Evolutionary conservation across 164 flowering plant species (phyloP), one percentile per base, ranked within the genome.

Genomic region (Chimonanthus salicifolius): DNA sequence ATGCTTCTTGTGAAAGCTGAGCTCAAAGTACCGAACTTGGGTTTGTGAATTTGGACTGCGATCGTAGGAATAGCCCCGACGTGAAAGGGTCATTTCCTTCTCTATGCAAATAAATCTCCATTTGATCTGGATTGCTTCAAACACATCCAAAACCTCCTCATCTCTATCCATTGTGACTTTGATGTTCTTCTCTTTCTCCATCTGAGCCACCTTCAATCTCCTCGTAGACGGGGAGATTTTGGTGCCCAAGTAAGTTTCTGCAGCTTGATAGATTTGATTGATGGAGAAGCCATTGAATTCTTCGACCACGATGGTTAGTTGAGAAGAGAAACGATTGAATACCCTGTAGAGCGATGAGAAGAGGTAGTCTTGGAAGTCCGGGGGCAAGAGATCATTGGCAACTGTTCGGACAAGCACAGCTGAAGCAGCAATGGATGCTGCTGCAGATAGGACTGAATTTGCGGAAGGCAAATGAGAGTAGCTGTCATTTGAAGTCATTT

Each of bases 1-100:
- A 77, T 84, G 75, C 62, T 77, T 85, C 77, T 79, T 82, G 71
- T 78, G 72, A 9, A 84, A 87, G 49, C 62, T 77, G 43, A 87
- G 83, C 79, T 87, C 80, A 71, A 82, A 83, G 4, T 76, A 81
- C 2, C 78, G 72, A 3, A 65, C 47, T 45, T 80, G 81, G 16
- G 76, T 78, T 65, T 69, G 62, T 1, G 64, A 20, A 2, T 46
- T 18, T 4, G 69, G 49, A 47, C 46, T 49, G 20, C 65, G 64
- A 64, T 49, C 21, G 2, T 48, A 4, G 63, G 62, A 18, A 73
- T 67, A 43, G 71, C n/a, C 20, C 4, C 3, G 0, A 51, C 13
- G 58, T 9, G 58, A 49, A 7, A 50, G 21, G 21, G 6, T 5
- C 9, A 44, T 58, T 21, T 58, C 15, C 2, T 18, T 63, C 13